Base-by-base conservation (phyloP, 2,329 filamentous ascomycete species). In the Scedosporium boydii region DNA sequence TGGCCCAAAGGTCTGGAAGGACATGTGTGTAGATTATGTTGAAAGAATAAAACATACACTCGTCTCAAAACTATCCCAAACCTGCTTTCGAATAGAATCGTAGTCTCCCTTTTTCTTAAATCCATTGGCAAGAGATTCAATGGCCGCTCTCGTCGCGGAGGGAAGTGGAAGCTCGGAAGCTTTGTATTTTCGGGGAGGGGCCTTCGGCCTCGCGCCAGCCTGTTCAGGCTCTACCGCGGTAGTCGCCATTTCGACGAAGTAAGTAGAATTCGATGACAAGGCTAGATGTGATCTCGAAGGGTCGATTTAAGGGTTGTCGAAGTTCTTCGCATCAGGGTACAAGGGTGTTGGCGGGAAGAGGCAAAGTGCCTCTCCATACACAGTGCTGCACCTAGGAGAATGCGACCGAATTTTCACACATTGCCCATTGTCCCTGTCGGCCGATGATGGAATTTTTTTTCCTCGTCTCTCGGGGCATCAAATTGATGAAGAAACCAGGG, bases 101-200 rank as follows among this genome's bases (percentile, higher is more conserved):
- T 93, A 95, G 63, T 89, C 88, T 64, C 90, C 90, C 74, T 91
- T 91, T 76, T 93, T 93, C 75, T 93, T 93, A 77, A 93, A 93
- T 10, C 83, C 87, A 70, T 90, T 87, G n/a, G 89, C 84, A 23
- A 93, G 81, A 16, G 81, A 83, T 68, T 93, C 89, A 63, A 93
- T 91, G 1, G 87, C 86, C 1, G 83, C 82, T 66, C 88, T 82
- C 60, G 90, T 90, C n/a, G 85, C 82, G 3, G 87, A 88, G 4
- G 88, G 83, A 21, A 93, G 76, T 1, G 90, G 90, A 18, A 93
- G 79, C 68, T 93, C 90, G 0, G 87, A 87, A 3, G 88, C 84
- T 72, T 91, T 91, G 71, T 88, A 84, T 69, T 85, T 88, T 68
- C 75, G 72, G 1, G 68, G 61, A 27, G 65, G 23, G 3, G 42